Evolutionary conservation across 345 rosid species (phyloP).

Genomic region (Euclidium syriacum): DNA sequence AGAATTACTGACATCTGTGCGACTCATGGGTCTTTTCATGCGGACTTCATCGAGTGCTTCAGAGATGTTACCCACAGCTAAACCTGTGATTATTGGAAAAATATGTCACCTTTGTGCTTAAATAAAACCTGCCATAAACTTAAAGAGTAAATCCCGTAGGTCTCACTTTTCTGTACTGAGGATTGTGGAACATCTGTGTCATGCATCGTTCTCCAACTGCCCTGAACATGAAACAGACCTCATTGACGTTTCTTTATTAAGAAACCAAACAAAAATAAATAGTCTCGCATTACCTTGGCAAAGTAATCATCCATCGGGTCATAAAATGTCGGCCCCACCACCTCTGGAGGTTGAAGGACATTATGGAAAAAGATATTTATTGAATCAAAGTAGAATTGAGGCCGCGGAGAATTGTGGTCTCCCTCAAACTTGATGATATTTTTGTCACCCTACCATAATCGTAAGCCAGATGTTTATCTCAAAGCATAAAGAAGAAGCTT

Average conservation of each 20-base stretch:
- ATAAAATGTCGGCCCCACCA: constrained; percentile 50
- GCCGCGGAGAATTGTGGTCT: constrained; percentile 97
- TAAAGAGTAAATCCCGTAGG: background rate
- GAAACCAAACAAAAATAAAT: constrained; percentile 19
- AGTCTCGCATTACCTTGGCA: constrained; percentile 59
- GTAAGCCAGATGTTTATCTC: constrained; percentile 14
- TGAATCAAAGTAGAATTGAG: constrained; percentile 94
- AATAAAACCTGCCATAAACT: constrained; percentile 1
- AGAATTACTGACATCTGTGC: constrained; percentile 62
- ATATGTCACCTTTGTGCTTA: background rate
- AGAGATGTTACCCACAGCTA: constrained; percentile 42
- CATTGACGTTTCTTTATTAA: constrained; percentile 12
- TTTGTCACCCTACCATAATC: constrained; percentile 81
- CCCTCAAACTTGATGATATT: constrained; percentile 96
- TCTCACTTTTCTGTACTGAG: constrained; percentile 35
- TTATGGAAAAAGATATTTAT: constrained; percentile 92
- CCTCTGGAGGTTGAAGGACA: constrained; percentile 89
- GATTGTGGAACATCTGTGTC: constrained; percentile 46
- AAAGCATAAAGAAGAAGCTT: constrained; percentile 1
- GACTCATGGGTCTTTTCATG: constrained; percentile 80
- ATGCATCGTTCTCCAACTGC: constrained; percentile 50
- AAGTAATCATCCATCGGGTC: constrained; percentile 62
- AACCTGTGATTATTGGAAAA: constrained; percentile 36
- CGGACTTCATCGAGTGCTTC: constrained; percentile 63
- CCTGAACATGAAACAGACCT: constrained; percentile 47